Base-by-base conservation (phyloP, 1,139 yeast genomes). In the Spathaspora jeffriesii region DNA sequence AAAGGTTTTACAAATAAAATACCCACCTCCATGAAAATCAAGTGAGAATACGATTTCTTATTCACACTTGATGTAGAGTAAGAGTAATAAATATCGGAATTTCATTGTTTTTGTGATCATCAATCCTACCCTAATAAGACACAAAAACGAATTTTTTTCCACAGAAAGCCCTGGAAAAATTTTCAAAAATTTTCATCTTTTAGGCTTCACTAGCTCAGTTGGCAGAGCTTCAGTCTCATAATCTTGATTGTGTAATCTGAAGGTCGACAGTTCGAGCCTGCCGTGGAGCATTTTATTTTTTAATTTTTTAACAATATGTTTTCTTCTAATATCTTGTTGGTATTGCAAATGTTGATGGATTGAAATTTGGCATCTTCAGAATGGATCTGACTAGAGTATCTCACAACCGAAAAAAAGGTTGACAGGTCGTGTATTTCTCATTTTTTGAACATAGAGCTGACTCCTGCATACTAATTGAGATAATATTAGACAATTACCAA, bases 211-310 rank as follows among this genome's bases (percentile, higher is more conserved):
- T 71, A 71, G 77, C 77, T 71, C 77, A 71, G 76, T 71, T 58
- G 76, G 76, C 67, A 71, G 76, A 71, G 76, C 76, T 75, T 71
- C 77, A 71, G 76, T 63, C 67, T 62, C 67, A 63, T 63, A 43
- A 23, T 17, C 30, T 38, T 30, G 14, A 13, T 43, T 43, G 42
- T 43, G 45, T 20, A 37, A 72, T 72, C 78, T 70, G 77, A 71
- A 73, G 78, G 78, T 73, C 78, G 78, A 71, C 75, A 73, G 78
- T 73, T 73, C 78, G 76, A 73, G 66, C 77, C 78, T 73, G 76
- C 76, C 78, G 76, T 68, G 77, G 77, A 70, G 78, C 78, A 73
- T 46, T 49, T 48, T 40, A 52, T 53, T 55, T 59, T 56, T 51
- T 47, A 14, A 8, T 14, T 50, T 47, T 43, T n/a, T n/a, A n/a